A percentile compares a stretch with the other conserved stretches of the same genome.
These are phyloP conservation scores for Urtica urens DNA, from an alignment of 306 rosid species.

Conservation along the genomic window DNA sequence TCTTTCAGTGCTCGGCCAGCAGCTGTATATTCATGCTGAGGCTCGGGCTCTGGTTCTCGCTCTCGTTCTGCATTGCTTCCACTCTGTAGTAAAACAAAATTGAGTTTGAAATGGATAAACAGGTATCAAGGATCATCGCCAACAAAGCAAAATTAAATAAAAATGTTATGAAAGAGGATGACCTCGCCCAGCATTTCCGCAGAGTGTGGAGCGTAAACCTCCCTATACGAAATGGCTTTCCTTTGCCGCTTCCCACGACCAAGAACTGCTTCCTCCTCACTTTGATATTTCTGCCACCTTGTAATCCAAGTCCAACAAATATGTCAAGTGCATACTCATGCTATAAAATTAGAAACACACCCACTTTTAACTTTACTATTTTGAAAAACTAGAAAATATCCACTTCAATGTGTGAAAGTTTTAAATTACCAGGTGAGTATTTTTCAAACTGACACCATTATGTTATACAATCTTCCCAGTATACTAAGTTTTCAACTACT, in stretches of 20 bases:
- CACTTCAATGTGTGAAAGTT: too few relatives aligned
- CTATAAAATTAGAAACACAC: too few relatives aligned
- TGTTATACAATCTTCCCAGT: too few relatives aligned
- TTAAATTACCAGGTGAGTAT: too few relatives aligned
- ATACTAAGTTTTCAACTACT: too few relatives aligned
- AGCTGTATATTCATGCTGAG: slow-evolving; percentile 84
- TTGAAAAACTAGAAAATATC: too few relatives aligned
- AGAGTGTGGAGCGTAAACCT: slow-evolving; percentile 82
- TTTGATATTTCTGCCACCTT: slow-evolving; percentile 97
- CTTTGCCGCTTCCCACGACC: slow-evolving; percentile 97
- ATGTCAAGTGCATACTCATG: too few relatives aligned
- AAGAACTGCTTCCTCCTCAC: slow-evolving; percentile 93
- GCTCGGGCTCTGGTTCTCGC: slow-evolving; percentile 75
- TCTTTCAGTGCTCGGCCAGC: slow-evolving; percentile 90
- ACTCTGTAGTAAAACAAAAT: slow-evolving; percentile 46
- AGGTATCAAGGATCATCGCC: background rate
- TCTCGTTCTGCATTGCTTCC: slow-evolving; percentile 71
- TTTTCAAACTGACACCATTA: too few relatives aligned
- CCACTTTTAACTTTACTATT: too few relatives aligned
- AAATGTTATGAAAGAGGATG: slow-evolving; percentile 21
- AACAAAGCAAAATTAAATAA: slow-evolving; percentile 2
- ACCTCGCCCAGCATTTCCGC: slow-evolving; percentile 76
- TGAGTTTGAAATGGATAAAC: slow-evolving; percentile 18
- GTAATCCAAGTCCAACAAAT: background rate
- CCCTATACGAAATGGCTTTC: slow-evolving; percentile 94